Percentiles rank a stretch among this genome's conserved stretches.
phyloP scores from a whole-genome alignment of 495 filamentous ascomycete species.

The Endocarpon pusillum region DNA sequence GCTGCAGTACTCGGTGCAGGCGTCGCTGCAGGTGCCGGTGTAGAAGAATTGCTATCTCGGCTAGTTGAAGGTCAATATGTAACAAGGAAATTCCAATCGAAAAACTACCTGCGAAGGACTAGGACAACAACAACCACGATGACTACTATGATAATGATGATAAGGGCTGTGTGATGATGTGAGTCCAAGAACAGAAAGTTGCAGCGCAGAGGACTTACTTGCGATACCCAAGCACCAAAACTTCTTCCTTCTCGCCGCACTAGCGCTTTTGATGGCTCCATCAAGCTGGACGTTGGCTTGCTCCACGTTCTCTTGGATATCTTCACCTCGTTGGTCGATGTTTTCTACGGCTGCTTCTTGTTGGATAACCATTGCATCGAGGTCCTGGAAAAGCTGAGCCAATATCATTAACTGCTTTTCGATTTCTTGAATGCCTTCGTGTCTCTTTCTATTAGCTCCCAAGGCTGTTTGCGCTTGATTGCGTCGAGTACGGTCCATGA shows the following conservation, averaged over 20 bases:
- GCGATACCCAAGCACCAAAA: slow-evolving; percentile 83
- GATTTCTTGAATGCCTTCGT: slow-evolving; percentile 80
- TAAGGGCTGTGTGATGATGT: slow-evolving; percentile 7
- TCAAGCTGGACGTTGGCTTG: slow-evolving; percentile 68
- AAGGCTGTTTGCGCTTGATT: slow-evolving; percentile 65
- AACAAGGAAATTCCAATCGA: too few species aligned
- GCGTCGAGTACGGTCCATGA: slow-evolving; percentile 51
- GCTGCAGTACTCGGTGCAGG: too few species aligned
- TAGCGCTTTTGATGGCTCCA: slow-evolving; percentile 62
- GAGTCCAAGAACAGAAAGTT: neutral
- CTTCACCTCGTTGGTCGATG: slow-evolving; percentile 69
- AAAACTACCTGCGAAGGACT: slow-evolving; percentile 17
- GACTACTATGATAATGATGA: slow-evolving; percentile 34
- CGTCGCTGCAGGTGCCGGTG: too few species aligned
- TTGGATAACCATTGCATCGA: slow-evolving; percentile 64
- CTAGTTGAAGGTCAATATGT: too few species aligned
- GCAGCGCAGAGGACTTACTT: slow-evolving; percentile 40
- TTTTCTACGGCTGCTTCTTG: slow-evolving; percentile 60
- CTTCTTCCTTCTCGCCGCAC: slow-evolving; percentile 79
- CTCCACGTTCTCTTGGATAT: slow-evolving; percentile 58
- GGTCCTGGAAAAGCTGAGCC: slow-evolving; percentile 65
- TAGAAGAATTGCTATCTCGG: too few species aligned
- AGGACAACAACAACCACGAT: slow-evolving; percentile 32
- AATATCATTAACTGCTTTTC: slow-evolving; percentile 76
- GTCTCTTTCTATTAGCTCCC: slow-evolving; percentile 61